Conservation (phyloP, 257 asterid genomes). For the Ballota nigra region DNA sequence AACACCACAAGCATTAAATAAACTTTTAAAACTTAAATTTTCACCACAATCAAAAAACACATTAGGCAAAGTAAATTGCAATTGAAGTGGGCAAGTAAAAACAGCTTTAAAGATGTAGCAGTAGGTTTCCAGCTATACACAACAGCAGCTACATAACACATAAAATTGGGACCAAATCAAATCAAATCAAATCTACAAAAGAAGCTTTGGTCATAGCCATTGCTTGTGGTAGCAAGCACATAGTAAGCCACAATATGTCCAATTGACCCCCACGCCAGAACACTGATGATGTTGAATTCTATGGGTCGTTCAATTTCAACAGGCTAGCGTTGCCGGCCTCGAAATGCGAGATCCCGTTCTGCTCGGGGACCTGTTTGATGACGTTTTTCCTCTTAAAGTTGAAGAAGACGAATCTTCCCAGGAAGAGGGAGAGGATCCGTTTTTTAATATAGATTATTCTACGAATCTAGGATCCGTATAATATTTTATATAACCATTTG, state of each 20-base stretch:
- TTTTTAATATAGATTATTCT: too few species aligned
- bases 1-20: too few species aligned
- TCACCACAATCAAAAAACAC: too few species aligned
- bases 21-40: too few species aligned
- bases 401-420: constrained; percentile 93
- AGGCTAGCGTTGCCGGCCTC: constrained; percentile 90
- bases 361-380: constrained; percentile 92
- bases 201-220: constrained; percentile 94
- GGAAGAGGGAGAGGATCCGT: constrained; percentile 67
- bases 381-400: constrained; percentile 94
- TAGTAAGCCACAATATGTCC: constrained; percentile 95
- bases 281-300: constrained; percentile 91
- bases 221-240: constrained; percentile 90
- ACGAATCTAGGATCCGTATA: too few species aligned
- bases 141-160: too few species aligned
- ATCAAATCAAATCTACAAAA: constrained; percentile 22
- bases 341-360: constrained; percentile 80
- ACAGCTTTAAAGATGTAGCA: too few species aligned
- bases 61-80: too few species aligned
- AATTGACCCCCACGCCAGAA: constrained; percentile 92
- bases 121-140: too few species aligned
- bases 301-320: constrained; percentile 87
- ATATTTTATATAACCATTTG: too few species aligned
- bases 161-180: too few species aligned
- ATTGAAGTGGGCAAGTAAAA: too few species aligned